These are phyloP conservation scores for Polygonum aviculare DNA, from an alignment of 148 eudicot genomes.

Conservation along the genomic window DNA sequence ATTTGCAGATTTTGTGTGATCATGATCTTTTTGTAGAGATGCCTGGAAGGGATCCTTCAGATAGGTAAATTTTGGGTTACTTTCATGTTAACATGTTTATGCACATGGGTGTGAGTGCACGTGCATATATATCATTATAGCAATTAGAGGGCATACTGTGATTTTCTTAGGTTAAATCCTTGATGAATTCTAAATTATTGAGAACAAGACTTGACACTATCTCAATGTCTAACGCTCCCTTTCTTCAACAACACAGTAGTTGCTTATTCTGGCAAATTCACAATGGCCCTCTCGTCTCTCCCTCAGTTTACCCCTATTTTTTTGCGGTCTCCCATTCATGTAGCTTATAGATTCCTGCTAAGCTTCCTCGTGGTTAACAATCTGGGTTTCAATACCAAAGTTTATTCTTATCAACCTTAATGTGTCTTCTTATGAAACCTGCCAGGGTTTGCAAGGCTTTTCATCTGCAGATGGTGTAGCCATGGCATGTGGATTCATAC, in stretches of 20 bases:
- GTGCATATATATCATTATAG: background rate
- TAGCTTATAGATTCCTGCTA: background rate
- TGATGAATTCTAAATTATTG: background rate
- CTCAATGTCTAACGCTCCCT: background rate
- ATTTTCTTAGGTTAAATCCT: background rate
- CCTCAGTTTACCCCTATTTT: background rate
- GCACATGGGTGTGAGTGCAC: background rate
- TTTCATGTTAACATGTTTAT: background rate
- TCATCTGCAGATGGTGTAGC: background rate
- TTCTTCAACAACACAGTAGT: background rate
- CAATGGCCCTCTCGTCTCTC: background rate
- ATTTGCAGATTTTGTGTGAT: conserved; percentile 92
- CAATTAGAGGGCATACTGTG: background rate
- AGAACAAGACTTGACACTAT: background rate
- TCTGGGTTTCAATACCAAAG: background rate
- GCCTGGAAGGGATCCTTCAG: conserved; percentile 99
- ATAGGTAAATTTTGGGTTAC: conserved; percentile 44
- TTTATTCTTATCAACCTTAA: background rate
- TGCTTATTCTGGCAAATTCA: background rate
- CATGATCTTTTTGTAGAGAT: conserved; percentile 99
- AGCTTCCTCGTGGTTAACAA: background rate
- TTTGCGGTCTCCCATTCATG: background rate
- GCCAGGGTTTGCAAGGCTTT: background rate
- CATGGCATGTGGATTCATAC: background rate
- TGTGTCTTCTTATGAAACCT: background rate